Conservation (phyloP, 1,284 basidiomycete genomes). For the Ustilago crameri region DNA sequence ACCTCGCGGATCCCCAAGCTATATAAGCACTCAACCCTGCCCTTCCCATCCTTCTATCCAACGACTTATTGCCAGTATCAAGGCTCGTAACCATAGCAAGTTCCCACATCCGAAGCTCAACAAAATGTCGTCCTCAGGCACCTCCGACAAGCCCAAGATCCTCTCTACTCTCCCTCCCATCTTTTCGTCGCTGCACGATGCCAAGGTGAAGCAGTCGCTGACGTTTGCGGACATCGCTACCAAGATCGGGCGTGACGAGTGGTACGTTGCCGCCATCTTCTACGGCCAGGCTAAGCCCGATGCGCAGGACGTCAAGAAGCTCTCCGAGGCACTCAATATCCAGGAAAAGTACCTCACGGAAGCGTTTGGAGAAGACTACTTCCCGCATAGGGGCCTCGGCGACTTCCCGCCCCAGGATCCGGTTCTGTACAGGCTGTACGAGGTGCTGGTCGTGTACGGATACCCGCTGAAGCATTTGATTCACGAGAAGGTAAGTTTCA, state of each 20-base stretch:
- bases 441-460: conserved; percentile 61
- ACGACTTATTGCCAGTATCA: background rate
- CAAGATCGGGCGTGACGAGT: conserved; percentile 53
- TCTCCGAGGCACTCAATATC: conserved; percentile 47
- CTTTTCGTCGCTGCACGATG: conserved; percentile 50
- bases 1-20: no score
- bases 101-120: no score
- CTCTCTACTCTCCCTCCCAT: conserved; percentile 50
- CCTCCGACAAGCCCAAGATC: conserved; percentile 34
- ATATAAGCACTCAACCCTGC: background rate
- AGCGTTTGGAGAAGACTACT: conserved; percentile 53
- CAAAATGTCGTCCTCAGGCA: background rate
- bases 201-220: conserved; percentile 48
- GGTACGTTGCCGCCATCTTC: conserved; percentile 61
- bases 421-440: conserved; percentile 48
- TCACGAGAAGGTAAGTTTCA: conserved; percentile 60
- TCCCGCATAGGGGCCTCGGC: conserved; percentile 55
- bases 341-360: conserved; percentile 30
- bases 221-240: conserved; percentile 56
- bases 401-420: conserved; percentile 58
- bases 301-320: conserved; percentile 36
- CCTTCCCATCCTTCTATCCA: background rate
- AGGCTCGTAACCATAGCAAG: background rate
- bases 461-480: conserved; percentile 61
- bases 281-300: conserved; percentile 66